Percentiles rank a stretch among this genome's conserved stretches.
phyloP scores from a whole-genome alignment of 2,329 filamentous ascomycete species.

The Stachybotrys elegans region DNA sequence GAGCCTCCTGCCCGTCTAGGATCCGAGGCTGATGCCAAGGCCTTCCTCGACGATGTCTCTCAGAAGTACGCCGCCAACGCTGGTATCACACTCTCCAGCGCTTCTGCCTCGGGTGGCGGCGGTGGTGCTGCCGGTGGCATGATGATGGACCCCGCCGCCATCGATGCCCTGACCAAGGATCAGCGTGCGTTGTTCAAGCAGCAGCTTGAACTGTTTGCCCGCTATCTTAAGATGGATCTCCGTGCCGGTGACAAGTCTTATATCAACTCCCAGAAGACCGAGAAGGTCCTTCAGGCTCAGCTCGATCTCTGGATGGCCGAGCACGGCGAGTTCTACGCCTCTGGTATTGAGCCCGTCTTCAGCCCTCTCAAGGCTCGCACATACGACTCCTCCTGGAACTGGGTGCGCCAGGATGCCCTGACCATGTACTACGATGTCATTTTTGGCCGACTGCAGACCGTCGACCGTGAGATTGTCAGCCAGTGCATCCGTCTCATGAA shows the following conservation, averaged over 20 bases:
- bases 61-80: conserved; percentile 84
- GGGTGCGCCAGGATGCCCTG: conserved; percentile 94
- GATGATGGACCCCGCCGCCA: conserved; percentile 99
- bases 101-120: conserved; percentile 67
- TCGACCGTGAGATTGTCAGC: conserved; percentile 97
- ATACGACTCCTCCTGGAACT: conserved; percentile 99
- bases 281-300: conserved; percentile 84
- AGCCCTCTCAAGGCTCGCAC: conserved; percentile 89
- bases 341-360: conserved; percentile 92
- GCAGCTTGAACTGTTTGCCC: conserved; percentile 88
- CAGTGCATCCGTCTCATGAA: conserved; percentile 99
- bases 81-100: conserved; percentile 77
- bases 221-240: conserved; percentile 96
- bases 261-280: conserved; percentile 76
- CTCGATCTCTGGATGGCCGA: conserved; percentile 92
- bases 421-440: conserved; percentile 99
- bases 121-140: conserved; percentile 73
- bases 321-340: conserved; percentile 93
- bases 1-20: conserved; percentile 85
- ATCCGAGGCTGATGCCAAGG: conserved; percentile 86
- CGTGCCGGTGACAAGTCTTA: conserved; percentile 94
- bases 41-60: conserved; percentile 80
- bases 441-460: conserved; percentile 85
- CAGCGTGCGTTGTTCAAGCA: conserved; percentile 96
- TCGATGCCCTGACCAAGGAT: conserved; percentile 96